These are phyloP conservation scores for Paecilomyces dactylethromorphus DNA, from an alignment of 2,329 filamentous ascomycete species.

Conservation along the genomic window DNA sequence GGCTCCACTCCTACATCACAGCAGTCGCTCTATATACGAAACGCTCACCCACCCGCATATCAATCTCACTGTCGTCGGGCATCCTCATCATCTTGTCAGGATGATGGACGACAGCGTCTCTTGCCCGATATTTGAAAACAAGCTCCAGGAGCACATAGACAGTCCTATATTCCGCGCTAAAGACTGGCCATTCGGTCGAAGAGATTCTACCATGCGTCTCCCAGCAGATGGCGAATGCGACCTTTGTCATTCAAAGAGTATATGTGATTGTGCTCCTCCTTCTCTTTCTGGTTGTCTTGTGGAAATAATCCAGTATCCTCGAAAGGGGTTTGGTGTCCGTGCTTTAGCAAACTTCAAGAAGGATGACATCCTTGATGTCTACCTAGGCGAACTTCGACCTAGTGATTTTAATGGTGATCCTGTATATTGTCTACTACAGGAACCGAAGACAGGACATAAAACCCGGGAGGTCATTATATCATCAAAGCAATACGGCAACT, in stretches of 20 bases:
- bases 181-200: neutral
- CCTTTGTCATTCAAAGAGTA: conserved; percentile 8
- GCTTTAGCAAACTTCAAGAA: conserved; percentile 17
- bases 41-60: neutral
- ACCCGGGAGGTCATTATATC: conserved; percentile 7
- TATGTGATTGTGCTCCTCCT: conserved; percentile 15
- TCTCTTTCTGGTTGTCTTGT: conserved; percentile 14
- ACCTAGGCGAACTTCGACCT: conserved; percentile 15
- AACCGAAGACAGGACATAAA: neutral
- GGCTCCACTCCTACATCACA: conserved; percentile 4
- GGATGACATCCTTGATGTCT: conserved; percentile 19
- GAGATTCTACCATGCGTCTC: conserved; percentile 11
- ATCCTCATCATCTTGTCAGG: conserved; percentile 10
- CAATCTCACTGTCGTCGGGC: conserved; percentile 5
- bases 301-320: conserved; percentile 23
- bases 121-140: conserved; percentile 2
- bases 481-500: conserved; percentile 21
- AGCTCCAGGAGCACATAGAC: conserved; percentile 11
- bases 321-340: conserved; percentile 24
- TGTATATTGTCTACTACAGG: conserved; percentile 13
- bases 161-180: conserved; percentile 5
- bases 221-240: conserved; percentile 11
- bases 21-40: conserved; percentile 3
- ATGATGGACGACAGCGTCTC: neutral
- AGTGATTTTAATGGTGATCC: conserved; percentile 2